These are phyloP conservation scores for Alternaria triticimaculans DNA, from an alignment of 2,329 filamentous ascomycete species.

Conservation along the genomic window DNA sequence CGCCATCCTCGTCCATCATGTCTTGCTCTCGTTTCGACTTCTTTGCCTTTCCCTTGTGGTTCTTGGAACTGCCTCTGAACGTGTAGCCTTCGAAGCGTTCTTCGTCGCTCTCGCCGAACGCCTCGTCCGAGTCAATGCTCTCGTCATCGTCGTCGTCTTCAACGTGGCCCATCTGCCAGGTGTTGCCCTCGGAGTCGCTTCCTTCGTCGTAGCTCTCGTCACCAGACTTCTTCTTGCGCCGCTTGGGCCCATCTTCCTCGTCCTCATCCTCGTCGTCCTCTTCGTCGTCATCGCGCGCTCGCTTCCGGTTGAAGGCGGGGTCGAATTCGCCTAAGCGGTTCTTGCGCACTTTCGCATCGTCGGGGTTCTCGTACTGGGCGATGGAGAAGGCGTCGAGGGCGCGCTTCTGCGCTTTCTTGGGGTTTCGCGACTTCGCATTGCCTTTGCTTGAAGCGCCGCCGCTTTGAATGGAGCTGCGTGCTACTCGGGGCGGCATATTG, in stretches of 20 bases:
- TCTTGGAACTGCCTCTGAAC: conserved; percentile 65
- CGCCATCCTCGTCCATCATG: conserved; percentile 32
- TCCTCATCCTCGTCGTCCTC: conserved; percentile 44
- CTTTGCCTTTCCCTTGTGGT: conserved; percentile 56
- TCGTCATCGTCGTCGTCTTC: conserved; percentile 69
- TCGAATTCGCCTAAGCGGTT: conserved; percentile 65
- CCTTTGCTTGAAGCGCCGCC: conserved; percentile 36
- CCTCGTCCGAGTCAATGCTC: conserved; percentile 77
- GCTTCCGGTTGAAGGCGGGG: conserved; percentile 50
- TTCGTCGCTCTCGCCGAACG: conserved; percentile 87
- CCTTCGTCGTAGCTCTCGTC: conserved; percentile 71
- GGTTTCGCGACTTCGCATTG: conserved; percentile 45
- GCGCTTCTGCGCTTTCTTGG: conserved; percentile 59
- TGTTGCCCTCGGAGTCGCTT: conserved; percentile 84
- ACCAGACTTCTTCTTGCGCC: conserved; percentile 30
- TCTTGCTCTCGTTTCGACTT: conserved; percentile 41
- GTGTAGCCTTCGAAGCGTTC: conserved; percentile 81
- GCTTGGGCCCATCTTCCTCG: conserved; percentile 40
- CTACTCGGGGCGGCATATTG: conserved; percentile 56
- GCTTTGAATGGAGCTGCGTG: conserved; percentile 47
- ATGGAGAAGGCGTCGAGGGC: conserved; percentile 69
- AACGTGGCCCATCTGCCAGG: conserved; percentile 79
- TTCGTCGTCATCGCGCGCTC: conserved; percentile 58
- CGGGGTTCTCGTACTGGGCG: conserved; percentile 64
- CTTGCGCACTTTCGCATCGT: conserved; percentile 60